These are phyloP conservation scores for Penicillium digitatum DNA, from an alignment of 2,329 filamentous ascomycete species.

Conservation along the genomic window DNA sequence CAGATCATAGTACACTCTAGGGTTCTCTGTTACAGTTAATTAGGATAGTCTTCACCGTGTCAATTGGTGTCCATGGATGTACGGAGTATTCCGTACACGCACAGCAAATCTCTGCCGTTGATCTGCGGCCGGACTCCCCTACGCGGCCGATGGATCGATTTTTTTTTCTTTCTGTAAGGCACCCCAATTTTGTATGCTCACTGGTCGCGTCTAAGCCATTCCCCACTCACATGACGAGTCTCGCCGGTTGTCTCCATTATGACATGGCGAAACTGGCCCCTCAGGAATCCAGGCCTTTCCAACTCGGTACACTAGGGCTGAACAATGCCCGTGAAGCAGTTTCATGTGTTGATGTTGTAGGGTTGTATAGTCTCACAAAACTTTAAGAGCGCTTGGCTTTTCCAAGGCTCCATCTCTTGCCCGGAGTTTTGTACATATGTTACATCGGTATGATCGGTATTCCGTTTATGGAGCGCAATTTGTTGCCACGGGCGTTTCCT, in stretches of 20 bases:
- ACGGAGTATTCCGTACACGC: no score
- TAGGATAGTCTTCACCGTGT: not conserved
- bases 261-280: not conserved
- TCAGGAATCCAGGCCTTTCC: conserved; percentile 5
- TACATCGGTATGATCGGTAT: not conserved
- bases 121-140: conserved; percentile 2
- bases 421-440: not conserved
- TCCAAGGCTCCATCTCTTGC: not conserved
- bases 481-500: not conserved
- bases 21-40: not conserved
- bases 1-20: not conserved
- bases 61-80: conserved; percentile 6
- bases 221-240: conserved; percentile 9
- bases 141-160: conserved; percentile 5
- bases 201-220: not conserved
- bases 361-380: not conserved
- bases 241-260: not conserved
- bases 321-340: not conserved
- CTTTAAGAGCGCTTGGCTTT: not conserved
- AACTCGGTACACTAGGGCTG: not conserved
- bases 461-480: not conserved
- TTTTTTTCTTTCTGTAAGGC: conserved; percentile 6
- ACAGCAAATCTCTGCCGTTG: not conserved
- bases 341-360: conserved; percentile 7
- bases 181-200: not conserved